phyloP scores from a whole-genome alignment of 257 asterid genomes.

The Solanum bukasovii region DNA sequence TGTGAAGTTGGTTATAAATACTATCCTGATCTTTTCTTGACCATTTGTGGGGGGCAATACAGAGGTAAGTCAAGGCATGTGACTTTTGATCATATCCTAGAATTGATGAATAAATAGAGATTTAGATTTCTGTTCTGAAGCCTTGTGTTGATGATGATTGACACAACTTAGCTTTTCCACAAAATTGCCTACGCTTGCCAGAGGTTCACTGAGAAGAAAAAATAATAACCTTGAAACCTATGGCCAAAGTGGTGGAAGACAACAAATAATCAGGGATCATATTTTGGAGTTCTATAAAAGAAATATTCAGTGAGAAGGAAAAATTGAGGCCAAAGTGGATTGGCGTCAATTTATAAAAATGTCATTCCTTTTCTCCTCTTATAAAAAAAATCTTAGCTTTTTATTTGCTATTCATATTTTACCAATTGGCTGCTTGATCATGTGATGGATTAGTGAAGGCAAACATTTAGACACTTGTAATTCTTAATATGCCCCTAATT shows the following conservation, averaged over 20 bases:
- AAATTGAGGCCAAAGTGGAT: background rate
- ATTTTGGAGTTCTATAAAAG: background rate
- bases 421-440: background rate
- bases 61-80: background rate
- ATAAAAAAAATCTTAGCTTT: background rate
- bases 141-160: background rate
- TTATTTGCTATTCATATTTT: background rate
- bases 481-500: background rate
- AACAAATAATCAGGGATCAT: background rate
- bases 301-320: background rate
- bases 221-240: background rate
- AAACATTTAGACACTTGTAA: background rate
- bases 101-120: background rate
- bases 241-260: background rate
- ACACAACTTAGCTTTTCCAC: background rate
- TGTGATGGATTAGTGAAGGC: background rate
- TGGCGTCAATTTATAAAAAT: background rate
- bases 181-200: background rate
- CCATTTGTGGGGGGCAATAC: background rate
- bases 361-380: background rate
- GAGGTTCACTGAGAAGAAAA: background rate
- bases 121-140: background rate
- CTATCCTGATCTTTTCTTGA: background rate
- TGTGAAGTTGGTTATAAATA: background rate
- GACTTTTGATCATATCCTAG: background rate